Percentiles rank a stretch among this genome's conserved stretches.
These are phyloP conservation scores for Escovopsis weberi DNA, from an alignment of 2,329 filamentous ascomycete species.

Conservation along the genomic window DNA sequence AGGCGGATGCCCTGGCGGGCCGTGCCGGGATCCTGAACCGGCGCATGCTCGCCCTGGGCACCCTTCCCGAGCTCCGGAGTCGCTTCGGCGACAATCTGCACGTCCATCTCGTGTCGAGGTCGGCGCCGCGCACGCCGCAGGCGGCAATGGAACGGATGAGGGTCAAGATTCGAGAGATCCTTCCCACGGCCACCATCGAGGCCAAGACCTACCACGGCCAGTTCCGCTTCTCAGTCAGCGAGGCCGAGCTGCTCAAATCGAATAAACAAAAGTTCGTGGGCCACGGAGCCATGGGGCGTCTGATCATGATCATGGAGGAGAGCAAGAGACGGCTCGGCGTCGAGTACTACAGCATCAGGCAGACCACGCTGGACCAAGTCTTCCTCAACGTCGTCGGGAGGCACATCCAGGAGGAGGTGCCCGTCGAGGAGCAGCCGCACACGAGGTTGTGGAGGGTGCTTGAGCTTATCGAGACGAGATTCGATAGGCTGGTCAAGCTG, in stretches of 20 bases:
- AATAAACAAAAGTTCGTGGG: slow-evolving; percentile 10
- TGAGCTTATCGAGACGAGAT: background rate
- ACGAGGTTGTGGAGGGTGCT: slow-evolving; percentile 5
- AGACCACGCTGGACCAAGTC: slow-evolving; percentile 80
- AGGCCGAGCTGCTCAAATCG: slow-evolving; percentile 21
- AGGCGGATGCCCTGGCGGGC: slow-evolving; percentile 75
- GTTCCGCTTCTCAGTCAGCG: slow-evolving; percentile 66
- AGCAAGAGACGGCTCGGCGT: slow-evolving; percentile 54
- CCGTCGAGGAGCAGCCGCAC: slow-evolving; percentile 26
- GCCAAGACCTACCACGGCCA: slow-evolving; percentile 71
- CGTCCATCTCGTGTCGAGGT: slow-evolving; percentile 63
- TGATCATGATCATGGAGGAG: slow-evolving; percentile 62
- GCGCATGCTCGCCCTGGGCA: slow-evolving; percentile 74
- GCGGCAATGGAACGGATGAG: slow-evolving; percentile 54
- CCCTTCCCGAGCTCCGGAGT: slow-evolving; percentile 54
- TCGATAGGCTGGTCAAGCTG: background rate
- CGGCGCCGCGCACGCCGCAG: slow-evolving; percentile 57
- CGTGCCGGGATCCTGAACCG: slow-evolving; percentile 76
- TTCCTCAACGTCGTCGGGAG: slow-evolving; percentile 73
- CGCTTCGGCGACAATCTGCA: slow-evolving; percentile 68
- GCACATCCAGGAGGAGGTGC: slow-evolving; percentile 67
- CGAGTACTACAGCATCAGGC: slow-evolving; percentile 75
- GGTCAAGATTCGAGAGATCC: slow-evolving; percentile 45
- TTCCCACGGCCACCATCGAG: slow-evolving; percentile 55
- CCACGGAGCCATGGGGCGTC: slow-evolving; percentile 40